phyloP scores from a whole-genome alignment of 257 asterid species.

The Nicotiana tomentosiformis region DNA sequence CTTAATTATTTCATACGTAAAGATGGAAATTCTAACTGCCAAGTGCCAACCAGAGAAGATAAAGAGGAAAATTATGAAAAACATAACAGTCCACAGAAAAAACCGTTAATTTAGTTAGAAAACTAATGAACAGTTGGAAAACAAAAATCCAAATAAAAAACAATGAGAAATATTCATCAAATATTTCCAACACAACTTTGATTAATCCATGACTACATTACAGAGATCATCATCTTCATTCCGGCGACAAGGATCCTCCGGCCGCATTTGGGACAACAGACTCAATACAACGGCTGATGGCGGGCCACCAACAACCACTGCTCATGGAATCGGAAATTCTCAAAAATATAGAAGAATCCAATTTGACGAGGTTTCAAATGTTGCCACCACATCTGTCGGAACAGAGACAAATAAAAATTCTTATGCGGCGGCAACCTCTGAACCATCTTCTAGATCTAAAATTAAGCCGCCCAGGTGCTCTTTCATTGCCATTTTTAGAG shows the following conservation, averaged over 20 bases:
- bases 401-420: slow-evolving; percentile 4
- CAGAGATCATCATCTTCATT: slow-evolving; percentile 64
- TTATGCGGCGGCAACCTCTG: neutral
- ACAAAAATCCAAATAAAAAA: neutral
- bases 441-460: slow-evolving; percentile 18
- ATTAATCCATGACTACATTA: slow-evolving; percentile 42
- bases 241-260: slow-evolving; percentile 79
- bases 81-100: neutral
- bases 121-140: neutral
- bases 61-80: neutral
- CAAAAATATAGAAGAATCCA: neutral
- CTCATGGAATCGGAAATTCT: neutral
- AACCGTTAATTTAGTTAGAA: slow-evolving; percentile 25
- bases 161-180: neutral
- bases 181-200: neutral
- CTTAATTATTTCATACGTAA: neutral
- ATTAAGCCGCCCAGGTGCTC: slow-evolving; percentile 26
- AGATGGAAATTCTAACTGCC: neutral
- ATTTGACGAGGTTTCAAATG: neutral
- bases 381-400: neutral
- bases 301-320: neutral
- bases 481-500: slow-evolving; percentile 27
- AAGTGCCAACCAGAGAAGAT: neutral
- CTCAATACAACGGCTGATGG: neutral
- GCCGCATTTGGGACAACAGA: slow-evolving; percentile 49